Conservation (phyloP, 371 early-diverging fungal genomes). For the Zychaea mexicana region DNA sequence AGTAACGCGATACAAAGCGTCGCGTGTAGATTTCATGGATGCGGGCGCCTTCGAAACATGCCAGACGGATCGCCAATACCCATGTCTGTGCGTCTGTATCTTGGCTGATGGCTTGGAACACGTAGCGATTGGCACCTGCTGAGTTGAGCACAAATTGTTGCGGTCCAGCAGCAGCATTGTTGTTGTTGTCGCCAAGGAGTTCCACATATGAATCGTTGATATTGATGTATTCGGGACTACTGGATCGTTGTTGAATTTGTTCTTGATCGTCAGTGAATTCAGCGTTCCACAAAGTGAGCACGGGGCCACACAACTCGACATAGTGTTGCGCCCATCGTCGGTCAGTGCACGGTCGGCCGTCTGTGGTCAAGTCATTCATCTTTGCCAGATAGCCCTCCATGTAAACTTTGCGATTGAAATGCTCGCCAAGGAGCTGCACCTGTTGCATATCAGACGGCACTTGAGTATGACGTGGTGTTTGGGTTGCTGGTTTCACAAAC, state of each 20-base stretch:
- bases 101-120: slow-evolving; percentile 45
- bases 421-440: slow-evolving; percentile 44
- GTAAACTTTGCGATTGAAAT: slow-evolving; percentile 68
- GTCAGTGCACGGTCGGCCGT: slow-evolving; percentile 45
- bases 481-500: slow-evolving; percentile 25
- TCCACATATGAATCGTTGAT: slow-evolving; percentile 64
- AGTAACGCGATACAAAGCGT: slow-evolving; percentile 49
- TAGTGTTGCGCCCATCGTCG: slow-evolving; percentile 69
- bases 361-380: slow-evolving; percentile 56
- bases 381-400: slow-evolving; percentile 68
- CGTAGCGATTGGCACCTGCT: slow-evolving; percentile 68
- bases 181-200: slow-evolving; percentile 38
- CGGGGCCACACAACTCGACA: slow-evolving; percentile 69
- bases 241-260: slow-evolving; percentile 3
- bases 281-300: slow-evolving; percentile 64
- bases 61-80: slow-evolving; percentile 71
- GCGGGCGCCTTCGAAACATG: slow-evolving; percentile 76
- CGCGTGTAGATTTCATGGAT: slow-evolving; percentile 79
- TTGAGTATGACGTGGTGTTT: background rate
- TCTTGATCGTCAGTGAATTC: slow-evolving; percentile 14
- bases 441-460: slow-evolving; percentile 16
- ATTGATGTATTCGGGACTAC: slow-evolving; percentile 67
- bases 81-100: slow-evolving; percentile 34
- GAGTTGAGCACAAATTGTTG: slow-evolving; percentile 64
- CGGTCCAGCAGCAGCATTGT: too few relatives aligned